These are phyloP conservation scores for Gamarada debralockiae DNA, from an alignment of 495 filamentous ascomycete species.

Conservation along the genomic window DNA sequence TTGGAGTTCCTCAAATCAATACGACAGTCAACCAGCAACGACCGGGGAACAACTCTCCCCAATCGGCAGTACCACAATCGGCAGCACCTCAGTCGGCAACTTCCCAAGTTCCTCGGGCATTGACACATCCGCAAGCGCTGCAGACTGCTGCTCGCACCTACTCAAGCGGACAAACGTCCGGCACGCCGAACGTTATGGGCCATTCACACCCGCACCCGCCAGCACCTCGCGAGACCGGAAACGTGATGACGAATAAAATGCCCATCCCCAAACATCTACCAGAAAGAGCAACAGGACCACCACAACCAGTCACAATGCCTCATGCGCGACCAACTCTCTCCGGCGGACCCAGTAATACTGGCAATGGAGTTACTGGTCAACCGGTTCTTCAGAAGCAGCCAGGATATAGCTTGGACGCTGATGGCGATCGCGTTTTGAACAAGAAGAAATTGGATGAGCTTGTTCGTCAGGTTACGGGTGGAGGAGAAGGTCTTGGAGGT, in stretches of 20 bases:
- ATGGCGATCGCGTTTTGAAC: constrained; percentile 82
- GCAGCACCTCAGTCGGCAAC: constrained; percentile 29
- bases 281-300: constrained; percentile 52
- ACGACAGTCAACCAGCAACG: constrained; percentile 22
- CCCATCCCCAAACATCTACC: constrained; percentile 79
- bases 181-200: constrained; percentile 30
- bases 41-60: constrained; percentile 33
- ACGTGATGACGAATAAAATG: constrained; percentile 49
- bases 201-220: constrained; percentile 56
- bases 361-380: constrained; percentile 77
- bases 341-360: constrained; percentile 66
- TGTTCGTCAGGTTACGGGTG: constrained; percentile 87
- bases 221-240: constrained; percentile 36
- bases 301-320: constrained; percentile 67
- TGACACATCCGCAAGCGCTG: constrained; percentile 62
- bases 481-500: constrained; percentile 63
- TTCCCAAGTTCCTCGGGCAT: constrained; percentile 35
- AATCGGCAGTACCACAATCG: constrained; percentile 34
- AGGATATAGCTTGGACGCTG: constrained; percentile 77
- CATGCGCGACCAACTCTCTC: constrained; percentile 70
- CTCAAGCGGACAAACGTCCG: constrained; percentile 34
- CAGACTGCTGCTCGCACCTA: constrained; percentile 56
- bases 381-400: constrained; percentile 81
- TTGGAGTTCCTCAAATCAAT: constrained; percentile 21
- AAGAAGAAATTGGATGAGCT: constrained; percentile 97